phyloP scores from a whole-genome alignment of 1,284 basidiomycete genomes.

The Apiotrichum mycotoxinovorans region DNA sequence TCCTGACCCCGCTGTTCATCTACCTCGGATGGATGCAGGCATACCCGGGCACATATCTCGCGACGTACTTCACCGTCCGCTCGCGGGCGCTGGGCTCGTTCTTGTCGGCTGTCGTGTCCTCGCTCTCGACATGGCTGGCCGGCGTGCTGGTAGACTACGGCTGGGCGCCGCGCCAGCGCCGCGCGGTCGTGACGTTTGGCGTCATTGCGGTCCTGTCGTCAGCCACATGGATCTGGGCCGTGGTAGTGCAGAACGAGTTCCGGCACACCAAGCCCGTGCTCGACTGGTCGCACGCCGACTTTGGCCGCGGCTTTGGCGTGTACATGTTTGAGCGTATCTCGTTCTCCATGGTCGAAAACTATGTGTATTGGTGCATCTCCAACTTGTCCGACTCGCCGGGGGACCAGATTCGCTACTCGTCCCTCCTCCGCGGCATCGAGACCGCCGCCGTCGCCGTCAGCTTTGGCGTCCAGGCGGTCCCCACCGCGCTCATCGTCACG shows the following conservation, averaged over 20 bases:
- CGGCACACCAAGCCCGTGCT: constrained; percentile 7
- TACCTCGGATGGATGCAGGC: constrained; percentile 7
- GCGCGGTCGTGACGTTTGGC: constrained; percentile 5
- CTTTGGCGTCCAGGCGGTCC: constrained; percentile 15
- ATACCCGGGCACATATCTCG: constrained; percentile 9
- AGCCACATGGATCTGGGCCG: constrained; percentile 14
- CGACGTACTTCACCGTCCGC: constrained; percentile 7
- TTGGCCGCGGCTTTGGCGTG: constrained; percentile 16
- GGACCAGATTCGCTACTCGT: constrained; percentile 14
- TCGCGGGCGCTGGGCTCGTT: constrained; percentile 4
- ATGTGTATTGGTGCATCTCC: constrained; percentile 13
- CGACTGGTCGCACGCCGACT: constrained; percentile 8
- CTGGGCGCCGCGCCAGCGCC: constrained; percentile 6
- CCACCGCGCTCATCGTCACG: constrained; percentile 9
- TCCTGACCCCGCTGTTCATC: constrained; percentile 2
- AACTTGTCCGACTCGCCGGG: constrained; percentile 15
- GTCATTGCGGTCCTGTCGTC: constrained; percentile 1
- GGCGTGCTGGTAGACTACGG: constrained; percentile 10
- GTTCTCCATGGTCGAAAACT: constrained; percentile 9
- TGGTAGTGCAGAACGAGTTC: constrained; percentile 14
- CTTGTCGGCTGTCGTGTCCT: neutral
- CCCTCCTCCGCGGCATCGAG: constrained; percentile 16
- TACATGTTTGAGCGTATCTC: constrained; percentile 15
- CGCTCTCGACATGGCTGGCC: constrained; percentile 17
- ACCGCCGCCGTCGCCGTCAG: constrained; percentile 7